Percentiles rank a stretch among this genome's conserved stretches.
Conservation (phyloP, 1,139 yeast genomes). For the Candida sp. region DNA sequence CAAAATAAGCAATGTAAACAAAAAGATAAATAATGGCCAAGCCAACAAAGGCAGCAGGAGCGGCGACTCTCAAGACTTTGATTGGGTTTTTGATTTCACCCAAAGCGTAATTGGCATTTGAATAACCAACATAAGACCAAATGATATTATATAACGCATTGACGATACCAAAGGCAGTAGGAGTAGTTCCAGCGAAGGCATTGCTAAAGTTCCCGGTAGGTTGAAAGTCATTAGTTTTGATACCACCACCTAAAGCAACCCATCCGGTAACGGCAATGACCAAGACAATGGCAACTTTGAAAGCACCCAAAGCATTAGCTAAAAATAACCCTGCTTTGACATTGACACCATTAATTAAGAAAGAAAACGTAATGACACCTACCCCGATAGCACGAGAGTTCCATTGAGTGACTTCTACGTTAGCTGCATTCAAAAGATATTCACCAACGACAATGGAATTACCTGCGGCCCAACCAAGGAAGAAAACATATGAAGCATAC, state of each 20-base stretch:
- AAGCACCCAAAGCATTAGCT: slow-evolving; percentile 67
- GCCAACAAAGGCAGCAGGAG: slow-evolving; percentile 51
- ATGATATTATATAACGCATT: slow-evolving; percentile 77
- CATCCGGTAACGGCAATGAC: slow-evolving; percentile 75
- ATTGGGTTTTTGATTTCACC: slow-evolving; percentile 66
- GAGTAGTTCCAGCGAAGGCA: slow-evolving; percentile 56
- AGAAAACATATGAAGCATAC: slow-evolving; percentile 73
- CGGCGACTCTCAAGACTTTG: slow-evolving; percentile 40
- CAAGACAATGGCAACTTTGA: slow-evolving; percentile 66
- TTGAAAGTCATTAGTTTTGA: slow-evolving; percentile 43
- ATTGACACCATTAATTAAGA: slow-evolving; percentile 58
- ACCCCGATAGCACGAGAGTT: slow-evolving; percentile 73
- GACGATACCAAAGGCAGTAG: slow-evolving; percentile 75
- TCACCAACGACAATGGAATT: slow-evolving; percentile 54
- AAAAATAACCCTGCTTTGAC: slow-evolving; percentile 65
- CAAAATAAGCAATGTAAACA: slow-evolving; percentile 55
- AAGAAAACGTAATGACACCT: slow-evolving; percentile 71
- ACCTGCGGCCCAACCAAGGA: slow-evolving; percentile 86
- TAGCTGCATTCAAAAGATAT: slow-evolving; percentile 64
- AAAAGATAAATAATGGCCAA: slow-evolving; percentile 67
- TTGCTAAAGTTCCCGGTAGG: slow-evolving; percentile 59
- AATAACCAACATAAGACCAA: slow-evolving; percentile 76
- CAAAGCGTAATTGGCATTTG: slow-evolving; percentile 78
- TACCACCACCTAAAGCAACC: slow-evolving; percentile 77
- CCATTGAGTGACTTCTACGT: slow-evolving; percentile 66